phyloP scores from a whole-genome alignment of 176 grass and related monocot genomes.

The Saccharum spontaneum region DNA sequence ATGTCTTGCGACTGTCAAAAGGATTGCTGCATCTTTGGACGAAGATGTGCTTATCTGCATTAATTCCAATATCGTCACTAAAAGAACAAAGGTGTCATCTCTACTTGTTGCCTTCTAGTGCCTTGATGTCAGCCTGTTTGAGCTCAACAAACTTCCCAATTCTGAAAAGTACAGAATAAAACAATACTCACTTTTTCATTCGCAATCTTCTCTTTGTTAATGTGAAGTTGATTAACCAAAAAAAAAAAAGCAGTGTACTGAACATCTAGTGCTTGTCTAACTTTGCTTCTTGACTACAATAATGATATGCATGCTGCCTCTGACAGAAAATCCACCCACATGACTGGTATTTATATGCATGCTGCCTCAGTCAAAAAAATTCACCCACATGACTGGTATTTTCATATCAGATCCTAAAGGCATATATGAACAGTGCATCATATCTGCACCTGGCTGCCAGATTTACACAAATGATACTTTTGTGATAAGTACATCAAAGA shows the following conservation, averaged over 20 bases:
- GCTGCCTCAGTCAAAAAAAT: neutral
- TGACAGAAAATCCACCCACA: neutral
- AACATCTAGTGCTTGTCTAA: conserved; percentile 4
- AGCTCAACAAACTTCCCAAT: conserved; percentile 87
- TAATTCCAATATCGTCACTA: neutral
- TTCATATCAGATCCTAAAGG: neutral
- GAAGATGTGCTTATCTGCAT: neutral
- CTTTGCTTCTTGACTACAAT: conserved; percentile 3
- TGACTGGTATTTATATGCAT: neutral
- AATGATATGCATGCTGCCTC: neutral
- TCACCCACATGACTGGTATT: neutral
- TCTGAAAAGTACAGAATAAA: conserved; percentile 48
- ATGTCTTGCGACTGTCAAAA: neutral
- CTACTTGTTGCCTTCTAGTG: conserved; percentile 59
- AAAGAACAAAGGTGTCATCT: conserved; percentile 15
- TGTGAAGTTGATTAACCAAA: conserved; percentile 8
- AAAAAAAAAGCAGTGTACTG: neutral
- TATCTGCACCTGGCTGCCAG: neutral
- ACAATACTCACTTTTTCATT: conserved; percentile 7
- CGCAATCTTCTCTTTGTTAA: neutral
- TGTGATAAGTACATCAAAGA: neutral
- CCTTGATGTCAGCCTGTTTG: conserved; percentile 76
- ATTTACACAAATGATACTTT: neutral
- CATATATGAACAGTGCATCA: neutral
- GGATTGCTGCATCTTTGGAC: neutral